Evolutionary conservation across 1,284 basidiomycete species (phyloP).

Genomic region (Erythrobasidium hasegawianum): DNA sequence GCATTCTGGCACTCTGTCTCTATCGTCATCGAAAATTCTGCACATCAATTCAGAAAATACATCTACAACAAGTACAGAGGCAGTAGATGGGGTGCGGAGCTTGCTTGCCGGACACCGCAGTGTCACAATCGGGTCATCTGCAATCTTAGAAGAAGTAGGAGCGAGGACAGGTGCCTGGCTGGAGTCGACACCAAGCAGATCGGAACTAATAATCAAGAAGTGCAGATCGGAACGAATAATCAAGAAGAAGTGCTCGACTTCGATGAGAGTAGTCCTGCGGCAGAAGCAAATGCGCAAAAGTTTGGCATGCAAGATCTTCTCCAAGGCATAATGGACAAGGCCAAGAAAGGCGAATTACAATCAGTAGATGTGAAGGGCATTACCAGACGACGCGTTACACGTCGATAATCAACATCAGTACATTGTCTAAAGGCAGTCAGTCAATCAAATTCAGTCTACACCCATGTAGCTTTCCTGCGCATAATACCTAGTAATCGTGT

Average conservation of each 20-base stretch:
- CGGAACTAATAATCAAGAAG: neutral
- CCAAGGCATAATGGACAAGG: conserved; percentile 7
- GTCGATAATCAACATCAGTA: too few relatives aligned
- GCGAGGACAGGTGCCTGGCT: conserved; percentile 19
- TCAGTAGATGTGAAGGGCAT: neutral
- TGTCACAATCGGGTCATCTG: conserved; percentile 9
- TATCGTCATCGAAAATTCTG: conserved; percentile 56
- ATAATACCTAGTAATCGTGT: neutral
- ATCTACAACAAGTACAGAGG: conserved; percentile 31
- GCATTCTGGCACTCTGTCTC: conserved; percentile 63
- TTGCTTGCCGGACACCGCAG: neutral
- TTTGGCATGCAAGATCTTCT: conserved; percentile 25
- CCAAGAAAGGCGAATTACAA: conserved; percentile 11
- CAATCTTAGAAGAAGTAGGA: conserved; percentile 13
- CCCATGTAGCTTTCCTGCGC: too few relatives aligned
- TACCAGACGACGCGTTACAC: too few relatives aligned
- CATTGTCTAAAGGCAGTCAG: too few relatives aligned
- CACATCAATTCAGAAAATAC: conserved; percentile 54
- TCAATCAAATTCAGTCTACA: neutral
- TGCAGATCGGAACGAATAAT: too few relatives aligned
- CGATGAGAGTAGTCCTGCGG: neutral
- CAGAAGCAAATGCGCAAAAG: conserved; percentile 4
- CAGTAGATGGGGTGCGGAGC: neutral
- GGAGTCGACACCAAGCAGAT: neutral
- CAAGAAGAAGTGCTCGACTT: neutral